These are phyloP conservation scores for Shiraia sp. DNA, from an alignment of 2,329 filamentous ascomycete species.

Conservation along the genomic window DNA sequence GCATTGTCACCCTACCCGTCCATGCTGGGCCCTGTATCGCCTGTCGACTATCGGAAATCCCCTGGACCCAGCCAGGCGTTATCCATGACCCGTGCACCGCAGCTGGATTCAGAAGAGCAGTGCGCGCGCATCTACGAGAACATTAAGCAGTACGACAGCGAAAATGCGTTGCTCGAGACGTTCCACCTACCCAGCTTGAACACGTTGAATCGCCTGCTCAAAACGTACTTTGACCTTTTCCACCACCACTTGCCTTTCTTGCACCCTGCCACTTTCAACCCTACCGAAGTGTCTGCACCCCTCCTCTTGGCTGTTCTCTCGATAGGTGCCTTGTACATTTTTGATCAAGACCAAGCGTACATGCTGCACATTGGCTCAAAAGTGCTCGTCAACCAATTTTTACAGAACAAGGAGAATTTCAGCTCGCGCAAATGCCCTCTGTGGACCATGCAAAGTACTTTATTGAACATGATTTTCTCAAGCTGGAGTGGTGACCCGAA, in stretches of 20 bases:
- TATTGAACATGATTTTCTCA: slow-evolving; percentile 98
- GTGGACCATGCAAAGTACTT: slow-evolving; percentile 96
- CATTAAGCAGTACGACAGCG: slow-evolving; percentile 77
- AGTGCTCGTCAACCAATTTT: slow-evolving; percentile 92
- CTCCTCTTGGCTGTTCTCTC: slow-evolving; percentile 88
- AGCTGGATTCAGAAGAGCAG: slow-evolving; percentile 82
- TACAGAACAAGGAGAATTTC: slow-evolving; percentile 98
- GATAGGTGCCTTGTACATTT: slow-evolving; percentile 94
- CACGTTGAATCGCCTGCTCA: slow-evolving; percentile 87
- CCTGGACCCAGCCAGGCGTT: slow-evolving; percentile 69
- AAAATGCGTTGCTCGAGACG: slow-evolving; percentile 81
- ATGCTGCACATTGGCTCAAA: slow-evolving; percentile 98
- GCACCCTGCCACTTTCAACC: slow-evolving; percentile 87
- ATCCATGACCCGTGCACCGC: slow-evolving; percentile 72
- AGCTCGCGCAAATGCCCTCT: slow-evolving; percentile 95
- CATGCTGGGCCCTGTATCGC: slow-evolving; percentile 69
- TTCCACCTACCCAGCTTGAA: slow-evolving; percentile 83
- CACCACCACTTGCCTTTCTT: slow-evolving; percentile 96
- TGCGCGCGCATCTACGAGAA: slow-evolving; percentile 83
- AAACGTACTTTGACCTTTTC: slow-evolving; percentile 95
- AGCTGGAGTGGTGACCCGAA: slow-evolving; percentile 99
- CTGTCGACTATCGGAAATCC: slow-evolving; percentile 70
- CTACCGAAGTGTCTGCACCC: slow-evolving; percentile 77
- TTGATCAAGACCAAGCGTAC: slow-evolving; percentile 95
- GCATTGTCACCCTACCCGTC: slow-evolving; percentile 73